Evolutionary conservation across 768 basidiomycete species (phyloP).

Genomic region (Phylloporus sp.): DNA sequence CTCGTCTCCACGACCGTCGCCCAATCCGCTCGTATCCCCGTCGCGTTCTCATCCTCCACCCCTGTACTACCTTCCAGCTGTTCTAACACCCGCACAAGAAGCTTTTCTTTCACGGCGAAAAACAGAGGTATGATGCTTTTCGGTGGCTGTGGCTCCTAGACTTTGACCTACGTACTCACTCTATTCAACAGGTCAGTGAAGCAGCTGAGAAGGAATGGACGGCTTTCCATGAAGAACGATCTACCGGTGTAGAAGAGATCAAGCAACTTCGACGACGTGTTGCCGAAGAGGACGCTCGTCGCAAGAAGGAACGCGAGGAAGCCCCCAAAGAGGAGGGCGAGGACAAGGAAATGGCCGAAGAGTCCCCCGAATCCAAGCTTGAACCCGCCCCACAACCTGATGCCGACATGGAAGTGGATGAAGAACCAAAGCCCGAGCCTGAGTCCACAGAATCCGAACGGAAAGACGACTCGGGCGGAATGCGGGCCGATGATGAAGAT

Average conservation of each 20-base stretch:
- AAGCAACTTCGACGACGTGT: slow-evolving; percentile 58
- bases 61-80: slow-evolving; percentile 70
- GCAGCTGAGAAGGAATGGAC: slow-evolving; percentile 69
- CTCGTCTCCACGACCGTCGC: slow-evolving; percentile 25
- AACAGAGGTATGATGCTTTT: slow-evolving; percentile 44
- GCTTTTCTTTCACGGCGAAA: slow-evolving; percentile 60
- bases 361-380: slow-evolving; percentile 14
- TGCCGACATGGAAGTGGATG: slow-evolving; percentile 35
- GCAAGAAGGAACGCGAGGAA: slow-evolving; percentile 38
- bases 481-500: slow-evolving; percentile 73
- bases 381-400: slow-evolving; percentile 22
- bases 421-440: slow-evolving; percentile 31
- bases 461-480: slow-evolving; percentile 50
- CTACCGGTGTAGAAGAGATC: slow-evolving; percentile 58
- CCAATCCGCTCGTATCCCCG: slow-evolving; percentile 42
- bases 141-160: background rate
- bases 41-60: slow-evolving; percentile 71
- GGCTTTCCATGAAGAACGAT: slow-evolving; percentile 58
- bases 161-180: slow-evolving; percentile 1
- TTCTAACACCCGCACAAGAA: slow-evolving; percentile 67
- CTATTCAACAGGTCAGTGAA: slow-evolving; percentile 46
- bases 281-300: slow-evolving; percentile 58
- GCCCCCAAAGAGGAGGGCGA: slow-evolving; percentile 30
- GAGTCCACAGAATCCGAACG: slow-evolving; percentile 41
- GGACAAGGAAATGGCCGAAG: slow-evolving; percentile 35